Base-by-base conservation (phyloP, 805 yeast genomes). In the Wickerhamiella domercqiae region DNA sequence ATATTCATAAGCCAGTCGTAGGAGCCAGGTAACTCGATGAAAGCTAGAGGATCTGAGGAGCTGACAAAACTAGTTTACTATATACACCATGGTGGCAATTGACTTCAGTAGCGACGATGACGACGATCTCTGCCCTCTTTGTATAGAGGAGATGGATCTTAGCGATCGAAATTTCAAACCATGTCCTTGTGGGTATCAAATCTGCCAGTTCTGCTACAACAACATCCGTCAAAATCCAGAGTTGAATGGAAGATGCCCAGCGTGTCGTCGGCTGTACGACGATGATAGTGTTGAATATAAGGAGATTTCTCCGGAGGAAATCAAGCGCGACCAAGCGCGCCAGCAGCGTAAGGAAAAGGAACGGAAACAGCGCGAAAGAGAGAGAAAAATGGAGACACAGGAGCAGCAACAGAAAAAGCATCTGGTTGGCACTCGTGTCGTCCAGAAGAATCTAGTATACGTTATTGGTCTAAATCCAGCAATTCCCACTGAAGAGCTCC, bases 131-230 rank as follows among this genome's bases (percentile, higher is more conserved):
- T 77, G 78, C 62, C 98, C 98, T 39, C 71, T 90, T 45, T 90
- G 99, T 64, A 87, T 86, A 53, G 99, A 90, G 61, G 96, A 90
- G 56, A 77, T 90, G 84, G 99, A 90, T 59, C 75, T 87, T 34
- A 79, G 94, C 14, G 98, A 90, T 60, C 83, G 80, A 54, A 82
- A 84, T 62, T 90, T 90, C 67, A 83, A 79, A 58, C 99, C 99
- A n/a, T 90, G 99, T 65, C 97, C 97, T 1, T 90, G 99, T 63
- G 99, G 99, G 15, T 90, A 90, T 54, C 96, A 93, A 57, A 81
- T 90, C 41, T 90, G 99, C 59, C 97, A 87, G 66, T 90, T 90
- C 56, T 90, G 99, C 59, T 90, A 87, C 67, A 90, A 90, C 62
- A 87, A 86, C 57, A 90, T 90, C 51, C 71, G 95, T 46, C 90